phyloP scores from a whole-genome alignment of 345 rosid genomes.

The Syzygium jambos region DNA sequence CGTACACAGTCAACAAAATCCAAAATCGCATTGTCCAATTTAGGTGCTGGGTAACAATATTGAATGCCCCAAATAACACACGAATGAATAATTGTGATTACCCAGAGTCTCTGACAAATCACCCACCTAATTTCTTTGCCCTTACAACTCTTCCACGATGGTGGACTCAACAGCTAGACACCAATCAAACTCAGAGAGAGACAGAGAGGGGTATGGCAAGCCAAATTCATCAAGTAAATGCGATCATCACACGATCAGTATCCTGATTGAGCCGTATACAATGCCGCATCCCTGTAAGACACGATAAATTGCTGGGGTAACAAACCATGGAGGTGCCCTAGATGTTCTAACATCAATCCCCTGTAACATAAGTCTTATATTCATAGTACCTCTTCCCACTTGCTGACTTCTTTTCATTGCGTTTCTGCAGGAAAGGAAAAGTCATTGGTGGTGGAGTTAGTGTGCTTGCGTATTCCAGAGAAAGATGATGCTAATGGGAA shows the following conservation, averaged over 20 bases:
- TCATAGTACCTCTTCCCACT: slow-evolving; percentile 60
- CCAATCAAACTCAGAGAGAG: neutral
- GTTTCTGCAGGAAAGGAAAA: slow-evolving; percentile 33
- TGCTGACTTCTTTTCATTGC: slow-evolving; percentile 55
- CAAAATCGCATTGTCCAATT: neutral
- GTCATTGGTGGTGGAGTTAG: neutral
- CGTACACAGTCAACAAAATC: neutral
- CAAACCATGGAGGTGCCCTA: neutral
- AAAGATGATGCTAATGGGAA: neutral
- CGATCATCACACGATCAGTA: neutral
- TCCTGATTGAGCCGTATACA: neutral
- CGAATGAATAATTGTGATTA: neutral
- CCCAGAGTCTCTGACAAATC: neutral
- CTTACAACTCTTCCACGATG: neutral
- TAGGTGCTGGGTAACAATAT: neutral
- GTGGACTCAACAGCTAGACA: neutral
- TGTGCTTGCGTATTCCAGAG: neutral
- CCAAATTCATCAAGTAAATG: slow-evolving; percentile 7
- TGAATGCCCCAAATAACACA: neutral
- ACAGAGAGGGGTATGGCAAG: neutral
- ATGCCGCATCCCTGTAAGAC: neutral
- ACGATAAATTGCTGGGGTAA: neutral
- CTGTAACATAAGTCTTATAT: slow-evolving; percentile 37
- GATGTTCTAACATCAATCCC: slow-evolving; percentile 22
- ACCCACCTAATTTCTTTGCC: neutral